Percentiles rank a stretch among this genome's conserved stretches.
Conservation (phyloP, 345 rosid species). For the Euphorbia pulcherrima region DNA sequence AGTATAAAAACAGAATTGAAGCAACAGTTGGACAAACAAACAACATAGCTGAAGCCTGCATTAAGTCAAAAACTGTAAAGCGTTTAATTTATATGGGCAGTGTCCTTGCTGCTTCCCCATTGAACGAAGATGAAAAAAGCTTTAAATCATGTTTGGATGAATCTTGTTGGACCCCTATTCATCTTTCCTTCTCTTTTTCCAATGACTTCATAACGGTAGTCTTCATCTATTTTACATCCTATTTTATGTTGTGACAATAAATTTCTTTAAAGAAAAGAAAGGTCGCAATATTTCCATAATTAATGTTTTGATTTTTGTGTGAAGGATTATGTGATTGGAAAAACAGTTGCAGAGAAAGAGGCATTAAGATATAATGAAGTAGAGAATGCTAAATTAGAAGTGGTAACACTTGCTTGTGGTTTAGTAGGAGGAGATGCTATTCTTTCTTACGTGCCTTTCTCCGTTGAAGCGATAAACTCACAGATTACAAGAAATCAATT, state of each 20-base stretch:
- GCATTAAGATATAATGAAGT: conserved; percentile 20
- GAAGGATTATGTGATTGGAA: conserved; percentile 33
- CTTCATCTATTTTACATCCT: too few species aligned
- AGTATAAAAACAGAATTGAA: conserved; percentile 26
- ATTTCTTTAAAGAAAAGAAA: too few species aligned
- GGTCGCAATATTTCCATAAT: too few species aligned
- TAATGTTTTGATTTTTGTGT: background rate
- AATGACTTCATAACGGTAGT: background rate
- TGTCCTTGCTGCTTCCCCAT: conserved; percentile 21
- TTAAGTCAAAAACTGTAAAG: conserved; percentile 23
- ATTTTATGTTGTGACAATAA: too few species aligned
- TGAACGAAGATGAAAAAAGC: conserved; percentile 6
- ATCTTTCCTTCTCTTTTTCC: conserved; percentile 1
- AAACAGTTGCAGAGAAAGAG: conserved; percentile 40
- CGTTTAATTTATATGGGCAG: conserved; percentile 31
- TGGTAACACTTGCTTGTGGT: conserved; percentile 32
- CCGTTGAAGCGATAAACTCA: conserved; percentile 12
- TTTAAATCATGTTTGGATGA: conserved; percentile 15
- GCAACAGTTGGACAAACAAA: conserved; percentile 19
- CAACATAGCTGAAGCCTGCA: conserved; percentile 21
- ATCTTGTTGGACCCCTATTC: conserved; percentile 33
- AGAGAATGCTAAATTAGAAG: conserved; percentile 21
- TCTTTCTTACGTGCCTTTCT: conserved; percentile 21
- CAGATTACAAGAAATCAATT: conserved; percentile 13
- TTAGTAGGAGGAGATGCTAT: conserved; percentile 42